A percentile compares a stretch with the other conserved stretches of the same genome.
Evolutionary conservation across 2,329 filamentous ascomycete species (phyloP).

Genomic region (Arthrobotrys conoides): DNA sequence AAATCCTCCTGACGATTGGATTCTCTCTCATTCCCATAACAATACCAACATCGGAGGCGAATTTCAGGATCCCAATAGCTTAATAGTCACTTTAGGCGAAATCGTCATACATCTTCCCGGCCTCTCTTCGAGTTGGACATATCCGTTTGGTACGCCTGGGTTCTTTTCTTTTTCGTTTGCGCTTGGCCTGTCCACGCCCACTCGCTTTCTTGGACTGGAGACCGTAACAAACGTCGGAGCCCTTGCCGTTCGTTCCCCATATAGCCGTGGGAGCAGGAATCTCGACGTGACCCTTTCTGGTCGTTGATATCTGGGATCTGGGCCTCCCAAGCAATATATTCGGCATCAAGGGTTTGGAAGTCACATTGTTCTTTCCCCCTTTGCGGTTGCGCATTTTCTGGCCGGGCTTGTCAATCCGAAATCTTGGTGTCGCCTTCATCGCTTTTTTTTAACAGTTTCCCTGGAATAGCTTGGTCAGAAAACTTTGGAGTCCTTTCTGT

Average conservation of each 20-base stretch:
- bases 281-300: conserved; percentile 50
- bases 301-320: conserved; percentile 47
- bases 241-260: conserved; percentile 61
- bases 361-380: conserved; percentile 32
- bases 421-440: conserved; percentile 24
- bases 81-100: conserved; percentile 58
- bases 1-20: conserved; percentile 48
- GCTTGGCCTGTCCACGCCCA: conserved; percentile 10
- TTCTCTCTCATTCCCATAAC: conserved; percentile 16
- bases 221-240: conserved; percentile 50
- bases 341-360: conserved; percentile 54
- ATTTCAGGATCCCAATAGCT: conserved; percentile 36
- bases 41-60: conserved; percentile 44
- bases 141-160: conserved; percentile 23
- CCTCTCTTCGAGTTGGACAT: conserved; percentile 27
- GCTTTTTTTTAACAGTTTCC: conserved; percentile 6
- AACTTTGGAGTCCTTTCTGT: conserved; percentile 25
- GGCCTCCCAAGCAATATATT: conserved; percentile 53
- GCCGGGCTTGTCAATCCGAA: conserved; percentile 53
- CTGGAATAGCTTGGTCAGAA: conserved; percentile 30
- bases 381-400: conserved; percentile 38
- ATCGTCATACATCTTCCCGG: conserved; percentile 44
- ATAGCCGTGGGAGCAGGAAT: conserved; percentile 58
- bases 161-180: conserved; percentile 40
- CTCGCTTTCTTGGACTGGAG: conserved; percentile 41